Base-by-base conservation (phyloP, 306 rosid genomes). In the Inga oerstediana region DNA sequence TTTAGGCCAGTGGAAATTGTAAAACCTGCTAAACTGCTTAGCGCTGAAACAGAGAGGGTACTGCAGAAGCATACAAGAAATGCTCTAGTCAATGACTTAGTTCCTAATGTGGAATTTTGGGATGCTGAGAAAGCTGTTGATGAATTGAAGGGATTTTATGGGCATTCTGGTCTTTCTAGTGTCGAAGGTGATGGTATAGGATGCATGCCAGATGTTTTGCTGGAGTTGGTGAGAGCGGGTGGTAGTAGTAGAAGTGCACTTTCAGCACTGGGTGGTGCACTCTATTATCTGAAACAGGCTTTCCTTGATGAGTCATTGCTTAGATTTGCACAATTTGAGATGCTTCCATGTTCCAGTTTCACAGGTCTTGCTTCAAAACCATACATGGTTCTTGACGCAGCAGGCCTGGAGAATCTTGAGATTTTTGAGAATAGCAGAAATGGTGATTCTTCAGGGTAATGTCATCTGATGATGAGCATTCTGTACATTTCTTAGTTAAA, bases 341-440 rank as follows among this genome's bases (percentile, higher is more conserved):
- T 88, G 80, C 95, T 96, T 80, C 97, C 98, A 54, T 88, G 88
- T 81, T 86, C 94, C 89, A 93, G 91, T 79, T 87, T 91, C 69
- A 39, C 84, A 15, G 88, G 86, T 64, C 76, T 89, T 46, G 84
- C 87, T 77, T 89, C 97, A 81, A 96, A 92, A 80, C 97, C 97
- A 69, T 94, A 90, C 88, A 85, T 96, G 97, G 90, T 96, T 88
- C 97, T 96, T 85, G 98, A 96, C 82, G 94, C 98, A 44, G 94
- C 96, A 79, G 97, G 98, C 77, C 6, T 96, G 52, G 99, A 96
- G 90, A 96, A 92, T 84, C 99, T 96, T 85, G 99, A 96, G 87
- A 90, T 96, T 80, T 96, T 96, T 86, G 93, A 96, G 85, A 93
- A 96, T 85, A 89, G 90, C 90, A 88, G 93, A 88, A 91, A 96